phyloP scores from a whole-genome alignment of 164 flowering plant species.

The Brasenia schreberi region DNA sequence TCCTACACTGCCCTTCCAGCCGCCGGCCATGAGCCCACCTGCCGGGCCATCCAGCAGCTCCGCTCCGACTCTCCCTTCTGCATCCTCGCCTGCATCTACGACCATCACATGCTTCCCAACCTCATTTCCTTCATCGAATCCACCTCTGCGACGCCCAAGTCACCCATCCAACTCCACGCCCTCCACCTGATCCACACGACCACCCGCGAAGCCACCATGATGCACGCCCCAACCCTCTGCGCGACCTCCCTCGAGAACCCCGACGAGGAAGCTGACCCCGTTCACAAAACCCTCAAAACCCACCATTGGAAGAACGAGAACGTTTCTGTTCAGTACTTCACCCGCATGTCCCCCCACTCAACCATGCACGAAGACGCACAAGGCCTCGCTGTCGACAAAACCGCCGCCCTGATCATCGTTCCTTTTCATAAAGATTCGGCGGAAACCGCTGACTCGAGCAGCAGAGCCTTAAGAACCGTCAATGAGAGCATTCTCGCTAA shows the following conservation, averaged over 20 bases:
- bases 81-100: not conserved
- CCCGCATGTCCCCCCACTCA: conserved; percentile 1
- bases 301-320: not conserved
- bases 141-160: not conserved
- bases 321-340: not conserved
- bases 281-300: not conserved
- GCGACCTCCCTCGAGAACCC: not conserved
- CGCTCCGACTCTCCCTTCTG: not conserved
- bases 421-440: not conserved
- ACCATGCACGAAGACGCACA: conserved; percentile 2
- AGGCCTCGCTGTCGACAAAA: not conserved
- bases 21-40: not conserved
- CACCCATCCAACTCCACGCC: not conserved
- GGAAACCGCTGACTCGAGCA: not conserved
- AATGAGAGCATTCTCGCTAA: not conserved
- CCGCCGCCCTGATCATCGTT: not conserved
- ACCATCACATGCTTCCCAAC: not conserved
- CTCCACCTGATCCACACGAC: not conserved
- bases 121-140: not conserved
- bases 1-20: not conserved
- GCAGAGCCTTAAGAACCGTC: not conserved
- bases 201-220: not conserved
- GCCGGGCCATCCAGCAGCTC: not conserved
- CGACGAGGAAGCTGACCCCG: not conserved
- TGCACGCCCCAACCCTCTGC: not conserved